Evolutionary conservation across 495 filamentous ascomycete species (phyloP).

Genomic region (Neurospora terricola): DNA sequence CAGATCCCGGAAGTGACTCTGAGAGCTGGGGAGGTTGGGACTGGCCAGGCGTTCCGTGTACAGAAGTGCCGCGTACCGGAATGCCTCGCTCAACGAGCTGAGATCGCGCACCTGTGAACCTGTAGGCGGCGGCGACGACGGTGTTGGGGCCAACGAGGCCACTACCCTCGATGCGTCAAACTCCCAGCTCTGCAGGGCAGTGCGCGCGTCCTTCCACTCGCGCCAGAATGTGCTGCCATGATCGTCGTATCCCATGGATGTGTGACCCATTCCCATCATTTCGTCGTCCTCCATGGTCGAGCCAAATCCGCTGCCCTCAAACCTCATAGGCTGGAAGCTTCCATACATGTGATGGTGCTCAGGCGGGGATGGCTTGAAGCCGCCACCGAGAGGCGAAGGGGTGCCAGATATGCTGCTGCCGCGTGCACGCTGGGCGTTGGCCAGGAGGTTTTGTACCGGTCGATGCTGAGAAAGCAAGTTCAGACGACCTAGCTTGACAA

Average conservation of each 20-base stretch:
- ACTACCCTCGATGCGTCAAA: constrained; percentile 46
- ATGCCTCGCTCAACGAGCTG: constrained; percentile 69
- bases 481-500: constrained; percentile 69
- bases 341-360: constrained; percentile 15
- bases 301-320: constrained; percentile 56
- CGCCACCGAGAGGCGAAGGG: constrained; percentile 31
- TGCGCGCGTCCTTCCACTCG: constrained; percentile 74
- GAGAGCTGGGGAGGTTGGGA: constrained; percentile 60
- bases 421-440: constrained; percentile 18
- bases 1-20: constrained; percentile 74
- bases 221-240: constrained; percentile 61
- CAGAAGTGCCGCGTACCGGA: constrained; percentile 79
- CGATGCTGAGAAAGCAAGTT: constrained; percentile 82
- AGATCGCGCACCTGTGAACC: constrained; percentile 40
- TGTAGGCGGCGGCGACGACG: constrained; percentile 22
- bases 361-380: constrained; percentile 37
- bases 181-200: constrained; percentile 71
- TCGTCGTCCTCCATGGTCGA: constrained; percentile 39
- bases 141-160: constrained; percentile 8
- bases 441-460: constrained; percentile 33
- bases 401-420: constrained; percentile 8
- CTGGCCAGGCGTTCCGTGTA: constrained; percentile 85
- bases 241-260: constrained; percentile 36
- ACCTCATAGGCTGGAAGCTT: constrained; percentile 26
- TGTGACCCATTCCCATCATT: constrained; percentile 21